A percentile compares a stretch with the other conserved stretches of the same genome.
Evolutionary conservation across 2,329 filamentous ascomycete species (phyloP).

Genomic region (Talaromyces sp.): DNA sequence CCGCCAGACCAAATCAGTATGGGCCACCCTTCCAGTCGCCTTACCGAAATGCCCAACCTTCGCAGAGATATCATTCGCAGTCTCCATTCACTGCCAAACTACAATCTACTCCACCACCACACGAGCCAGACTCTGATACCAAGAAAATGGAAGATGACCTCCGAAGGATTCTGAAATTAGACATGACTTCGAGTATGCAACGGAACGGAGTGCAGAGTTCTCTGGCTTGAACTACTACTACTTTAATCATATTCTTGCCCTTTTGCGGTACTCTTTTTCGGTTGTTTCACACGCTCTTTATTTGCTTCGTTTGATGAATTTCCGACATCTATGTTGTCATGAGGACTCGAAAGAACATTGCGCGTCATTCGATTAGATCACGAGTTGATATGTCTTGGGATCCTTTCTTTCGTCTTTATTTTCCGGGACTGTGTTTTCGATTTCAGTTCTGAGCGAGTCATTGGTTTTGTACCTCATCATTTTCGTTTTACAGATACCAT

Average conservation of each 20-base stretch:
- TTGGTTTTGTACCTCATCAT: conserved; percentile 12
- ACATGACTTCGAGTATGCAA: conserved; percentile 32
- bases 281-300: not conserved
- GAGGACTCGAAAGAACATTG: conserved; percentile 12
- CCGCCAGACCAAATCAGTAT: conserved; percentile 4
- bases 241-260: not conserved
- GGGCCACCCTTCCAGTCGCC: conserved; percentile 24
- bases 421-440: not conserved
- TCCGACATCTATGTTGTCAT: conserved; percentile 12
- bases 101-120: conserved; percentile 25
- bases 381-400: not conserved
- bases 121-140: conserved; percentile 35
- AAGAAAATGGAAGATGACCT: conserved; percentile 51
- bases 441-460: conserved; percentile 14
- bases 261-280: not conserved
- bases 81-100: conserved; percentile 26
- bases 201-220: conserved; percentile 36
- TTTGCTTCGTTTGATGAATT: conserved; percentile 3
- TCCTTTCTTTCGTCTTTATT: not conserved
- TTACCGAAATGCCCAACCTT: conserved; percentile 21
- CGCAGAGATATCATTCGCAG: conserved; percentile 27
- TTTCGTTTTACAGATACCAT: conserved; percentile 17
- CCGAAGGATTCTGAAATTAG: conserved; percentile 48
- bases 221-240: conserved; percentile 27
- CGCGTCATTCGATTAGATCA: conserved; percentile 10